A percentile compares a stretch with the other conserved stretches of the same genome.
Evolutionary conservation across 2,329 filamentous ascomycete species (phyloP).

Genomic region (Hyphodiscus sp.): DNA sequence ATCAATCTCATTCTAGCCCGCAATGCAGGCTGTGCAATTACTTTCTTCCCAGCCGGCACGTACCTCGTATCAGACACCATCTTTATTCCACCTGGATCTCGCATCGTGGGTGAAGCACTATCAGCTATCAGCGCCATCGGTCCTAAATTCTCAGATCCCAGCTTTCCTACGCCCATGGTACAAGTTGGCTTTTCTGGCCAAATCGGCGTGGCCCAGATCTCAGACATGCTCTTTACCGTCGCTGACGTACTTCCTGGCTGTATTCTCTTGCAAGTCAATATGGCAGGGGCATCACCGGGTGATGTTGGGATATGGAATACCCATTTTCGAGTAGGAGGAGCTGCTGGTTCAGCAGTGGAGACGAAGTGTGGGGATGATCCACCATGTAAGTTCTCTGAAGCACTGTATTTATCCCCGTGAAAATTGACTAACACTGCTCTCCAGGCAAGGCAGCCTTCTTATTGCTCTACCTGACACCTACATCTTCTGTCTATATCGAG

Average conservation of each 20-base stretch:
- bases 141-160: conserved; percentile 36
- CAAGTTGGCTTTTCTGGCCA: conserved; percentile 45
- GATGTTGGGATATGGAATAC: conserved; percentile 46
- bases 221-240: conserved; percentile 47
- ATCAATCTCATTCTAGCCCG: conserved; percentile 21
- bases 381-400: conserved; percentile 26
- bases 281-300: conserved; percentile 38
- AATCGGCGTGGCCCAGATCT: conserved; percentile 43
- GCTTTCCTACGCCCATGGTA: conserved; percentile 40
- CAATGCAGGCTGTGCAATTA: conserved; percentile 24
- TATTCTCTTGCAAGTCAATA: conserved; percentile 44
- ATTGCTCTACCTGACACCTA: conserved; percentile 42
- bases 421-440: too few relatives aligned
- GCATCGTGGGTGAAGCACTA: conserved; percentile 50
- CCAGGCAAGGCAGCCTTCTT: conserved; percentile 38
- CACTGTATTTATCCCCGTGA: too few relatives aligned
- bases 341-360: conserved; percentile 32
- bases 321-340: conserved; percentile 41
- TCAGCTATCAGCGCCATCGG: conserved; percentile 44
- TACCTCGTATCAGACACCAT: conserved; percentile 42
- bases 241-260: conserved; percentile 37
- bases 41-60: conserved; percentile 38
- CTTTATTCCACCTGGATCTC: conserved; percentile 40
- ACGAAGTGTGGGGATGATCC: conserved; percentile 36
- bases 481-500: conserved; percentile 45